Evolutionary conservation across 2,329 filamentous ascomycete species (phyloP), one percentile per base, ranked within the genome.

Genomic region (Botryotinia globosa): DNA sequence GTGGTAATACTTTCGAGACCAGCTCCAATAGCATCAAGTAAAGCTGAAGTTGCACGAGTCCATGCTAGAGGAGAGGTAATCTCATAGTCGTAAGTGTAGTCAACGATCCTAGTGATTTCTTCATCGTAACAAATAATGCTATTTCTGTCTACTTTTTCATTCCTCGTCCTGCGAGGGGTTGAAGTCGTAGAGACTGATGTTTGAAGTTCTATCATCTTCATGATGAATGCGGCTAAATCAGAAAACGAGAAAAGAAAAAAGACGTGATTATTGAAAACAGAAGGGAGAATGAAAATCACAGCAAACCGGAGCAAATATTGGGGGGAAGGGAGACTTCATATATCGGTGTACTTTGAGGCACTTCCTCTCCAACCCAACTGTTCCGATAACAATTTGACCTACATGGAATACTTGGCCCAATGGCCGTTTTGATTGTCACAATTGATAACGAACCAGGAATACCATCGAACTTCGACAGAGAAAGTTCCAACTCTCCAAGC

Each of bases 21-120:
- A 59, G 76, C 77, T 34, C 77, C 77, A 14, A 78, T 66, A 18
- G 76, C 68, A 68, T 78, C 77, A 14, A 78, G 68, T 16, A 78
- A 71, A 16, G 77, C 75, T 25, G 66, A 22, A 10, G 63, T 69
- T 20, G 77, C 75, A 39, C 69, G 42, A 1, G 32, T 44, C 73
- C 72, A 74, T 22, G 77, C 77, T 32, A 44, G 64, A 7, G 62
- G 39, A 42, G 63, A 73, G 7, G 32, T 45, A 22, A 74, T 69
- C 25, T 74, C 56, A 45, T 72, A 75, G 34, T 77, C 51, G 59
- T 72, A 78, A 54, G 76, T 73, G 72, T 78, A 78, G 25, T 74
- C 66, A 22, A 63, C 66, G 65, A 78, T 77, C 25, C 73, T 69
- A 14, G 71, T 51, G 37, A 78, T 48, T 16, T 77, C 64, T 44